Percentiles rank a stretch among this genome's conserved stretches.
Conservation (phyloP, 495 filamentous ascomycete genomes). For the Aspergillus conjunctus region DNA sequence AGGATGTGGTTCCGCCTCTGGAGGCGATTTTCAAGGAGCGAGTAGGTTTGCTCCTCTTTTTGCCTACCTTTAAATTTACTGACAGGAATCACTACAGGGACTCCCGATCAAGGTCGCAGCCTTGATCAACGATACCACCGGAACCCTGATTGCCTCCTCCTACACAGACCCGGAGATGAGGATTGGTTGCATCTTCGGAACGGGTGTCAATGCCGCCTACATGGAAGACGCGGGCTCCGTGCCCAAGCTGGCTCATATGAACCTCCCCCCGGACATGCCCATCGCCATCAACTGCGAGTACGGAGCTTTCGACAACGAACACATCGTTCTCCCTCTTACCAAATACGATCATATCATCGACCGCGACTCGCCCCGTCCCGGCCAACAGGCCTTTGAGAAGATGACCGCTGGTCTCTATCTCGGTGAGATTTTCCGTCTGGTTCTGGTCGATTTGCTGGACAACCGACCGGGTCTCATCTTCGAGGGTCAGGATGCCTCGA, state of each 20-base stretch:
- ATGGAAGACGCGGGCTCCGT: slow-evolving; percentile 92
- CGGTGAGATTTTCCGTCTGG: slow-evolving; percentile 91
- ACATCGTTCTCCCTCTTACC: slow-evolving; percentile 86
- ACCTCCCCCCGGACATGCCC: slow-evolving; percentile 82
- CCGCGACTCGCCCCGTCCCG: slow-evolving; percentile 88
- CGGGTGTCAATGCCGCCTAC: slow-evolving; percentile 97
- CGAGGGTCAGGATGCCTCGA: slow-evolving; percentile 74
- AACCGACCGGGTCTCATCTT: slow-evolving; percentile 78
- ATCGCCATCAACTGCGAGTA: slow-evolving; percentile 99
- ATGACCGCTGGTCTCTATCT: slow-evolving; percentile 97
- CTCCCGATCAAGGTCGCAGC: slow-evolving; percentile 93
- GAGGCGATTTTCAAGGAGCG: slow-evolving; percentile 78
- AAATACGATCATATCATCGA: slow-evolving; percentile 84
- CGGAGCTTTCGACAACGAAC: slow-evolving; percentile 98
- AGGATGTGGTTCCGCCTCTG: slow-evolving; percentile 92
- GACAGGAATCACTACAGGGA: slow-evolving; percentile 50
- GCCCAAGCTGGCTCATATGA: slow-evolving; percentile 92
- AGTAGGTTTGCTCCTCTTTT: slow-evolving; percentile 47
- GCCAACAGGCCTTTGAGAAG: slow-evolving; percentile 96
- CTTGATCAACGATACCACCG: slow-evolving; percentile 96
- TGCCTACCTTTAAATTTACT: not conserved
- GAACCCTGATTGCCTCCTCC: slow-evolving; percentile 96
- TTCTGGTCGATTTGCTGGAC: slow-evolving; percentile 81
- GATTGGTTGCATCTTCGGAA: slow-evolving; percentile 98
- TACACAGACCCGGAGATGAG: slow-evolving; percentile 91